Evolutionary conservation across 192 early-diverging fungal genomes (phyloP).

Genomic region (Coemansia sp.): DNA sequence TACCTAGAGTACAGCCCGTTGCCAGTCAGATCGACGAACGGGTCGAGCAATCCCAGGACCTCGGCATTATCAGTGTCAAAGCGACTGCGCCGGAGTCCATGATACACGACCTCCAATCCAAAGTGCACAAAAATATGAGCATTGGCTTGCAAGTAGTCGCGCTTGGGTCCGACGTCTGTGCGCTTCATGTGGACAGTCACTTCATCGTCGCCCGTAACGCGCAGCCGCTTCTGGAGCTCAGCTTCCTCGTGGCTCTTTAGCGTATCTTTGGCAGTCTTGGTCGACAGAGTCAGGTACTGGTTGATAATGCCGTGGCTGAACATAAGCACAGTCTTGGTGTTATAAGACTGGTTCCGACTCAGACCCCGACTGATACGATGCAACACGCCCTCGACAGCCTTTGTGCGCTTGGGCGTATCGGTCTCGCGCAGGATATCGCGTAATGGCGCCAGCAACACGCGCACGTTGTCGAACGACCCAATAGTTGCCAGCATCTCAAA

Average conservation of each 20-base stretch:
- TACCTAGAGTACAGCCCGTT: slow-evolving; percentile 86
- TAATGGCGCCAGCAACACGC: slow-evolving; percentile 76
- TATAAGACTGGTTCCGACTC: slow-evolving; percentile 72
- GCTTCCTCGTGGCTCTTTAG: slow-evolving; percentile 57
- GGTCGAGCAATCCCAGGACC: slow-evolving; percentile 73
- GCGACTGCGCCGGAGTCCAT: slow-evolving; percentile 65
- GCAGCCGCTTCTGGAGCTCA: slow-evolving; percentile 60
- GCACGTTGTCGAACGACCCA: slow-evolving; percentile 69
- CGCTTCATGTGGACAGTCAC: slow-evolving; percentile 77
- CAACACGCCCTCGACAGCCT: slow-evolving; percentile 82
- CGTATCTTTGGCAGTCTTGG: slow-evolving; percentile 59
- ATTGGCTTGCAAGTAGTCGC: slow-evolving; percentile 84
- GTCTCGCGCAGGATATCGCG: slow-evolving; percentile 88
- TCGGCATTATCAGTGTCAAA: slow-evolving; percentile 59
- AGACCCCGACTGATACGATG: slow-evolving; percentile 75
- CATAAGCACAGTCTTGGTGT: slow-evolving; percentile 68
- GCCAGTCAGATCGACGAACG: slow-evolving; percentile 80
- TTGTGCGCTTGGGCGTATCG: slow-evolving; percentile 72
- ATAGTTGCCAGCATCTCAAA: slow-evolving; percentile 82
- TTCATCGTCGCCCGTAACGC: slow-evolving; percentile 37
- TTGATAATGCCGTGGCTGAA: slow-evolving; percentile 87
- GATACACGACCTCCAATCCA: slow-evolving; percentile 83
- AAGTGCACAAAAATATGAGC: slow-evolving; percentile 92
- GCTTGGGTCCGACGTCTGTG: slow-evolving; percentile 57
- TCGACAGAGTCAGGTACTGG: slow-evolving; percentile 79